A percentile compares a stretch with the other conserved stretches of the same genome.
Evolutionary conservation across 2,329 filamentous ascomycete species (phyloP).

Genomic region (Aciculosporium take): DNA sequence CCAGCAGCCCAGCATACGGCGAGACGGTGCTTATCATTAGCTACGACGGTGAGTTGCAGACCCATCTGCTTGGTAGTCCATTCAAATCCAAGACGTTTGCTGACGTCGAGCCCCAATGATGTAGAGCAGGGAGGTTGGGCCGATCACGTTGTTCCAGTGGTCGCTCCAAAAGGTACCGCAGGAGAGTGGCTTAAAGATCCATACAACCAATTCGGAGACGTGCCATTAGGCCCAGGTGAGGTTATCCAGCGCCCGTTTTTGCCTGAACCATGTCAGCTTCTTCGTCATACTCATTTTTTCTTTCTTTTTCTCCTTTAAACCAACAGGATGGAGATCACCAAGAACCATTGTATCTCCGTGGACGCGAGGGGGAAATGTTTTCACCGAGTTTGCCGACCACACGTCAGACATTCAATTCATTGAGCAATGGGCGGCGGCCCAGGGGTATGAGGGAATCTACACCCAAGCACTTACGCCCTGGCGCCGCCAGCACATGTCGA

Average conservation of each 20-base stretch:
- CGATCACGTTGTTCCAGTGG: slow-evolving; percentile 35
- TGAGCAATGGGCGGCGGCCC: slow-evolving; percentile 26
- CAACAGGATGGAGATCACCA: slow-evolving; percentile 28
- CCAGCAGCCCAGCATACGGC: slow-evolving; percentile 31
- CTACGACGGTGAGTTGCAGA: slow-evolving; percentile 27
- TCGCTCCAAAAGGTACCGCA: slow-evolving; percentile 29
- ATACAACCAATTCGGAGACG: slow-evolving; percentile 13
- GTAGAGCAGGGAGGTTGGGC: slow-evolving; percentile 39
- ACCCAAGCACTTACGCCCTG: slow-evolving; percentile 12
- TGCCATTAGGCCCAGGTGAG: slow-evolving; percentile 16
- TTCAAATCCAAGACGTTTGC: background rate
- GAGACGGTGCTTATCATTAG: slow-evolving; percentile 36
- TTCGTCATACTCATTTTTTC: too few species aligned
- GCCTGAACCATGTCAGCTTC: background rate
- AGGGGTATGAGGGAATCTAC: slow-evolving; percentile 20
- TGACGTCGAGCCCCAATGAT: background rate
- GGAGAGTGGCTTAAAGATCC: slow-evolving; percentile 36
- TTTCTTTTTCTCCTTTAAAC: too few species aligned
- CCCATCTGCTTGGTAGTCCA: too few species aligned
- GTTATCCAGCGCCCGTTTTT: too few species aligned
- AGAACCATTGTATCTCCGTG: slow-evolving; percentile 40
- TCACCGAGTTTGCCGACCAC: slow-evolving; percentile 38
- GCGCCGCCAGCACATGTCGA: slow-evolving; percentile 16
- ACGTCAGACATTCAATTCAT: slow-evolving; percentile 39
- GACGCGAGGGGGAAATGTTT: slow-evolving; percentile 37